Base-by-base conservation (phyloP, 176 grass and related monocot genomes). In the Phoenix roebelenii region DNA sequence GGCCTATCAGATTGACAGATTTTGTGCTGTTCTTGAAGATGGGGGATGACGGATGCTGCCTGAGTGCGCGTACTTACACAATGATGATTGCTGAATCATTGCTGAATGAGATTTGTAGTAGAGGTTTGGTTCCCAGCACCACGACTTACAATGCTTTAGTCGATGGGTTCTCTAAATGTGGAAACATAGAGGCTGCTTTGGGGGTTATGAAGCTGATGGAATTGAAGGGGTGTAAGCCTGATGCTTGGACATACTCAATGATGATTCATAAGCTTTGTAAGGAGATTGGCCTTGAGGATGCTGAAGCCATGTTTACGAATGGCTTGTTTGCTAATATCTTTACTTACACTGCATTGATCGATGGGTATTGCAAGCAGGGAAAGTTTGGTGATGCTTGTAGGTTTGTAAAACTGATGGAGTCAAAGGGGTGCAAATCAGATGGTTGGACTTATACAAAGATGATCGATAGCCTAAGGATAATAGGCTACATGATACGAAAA, bases 371-470 rank as follows among this genome's bases (percentile, higher is more conserved):
- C 55, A 22, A 55, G 52, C 54, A 26, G 20, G 26, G 28, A 25
- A 68, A 22, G 25, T 32, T 68, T 51, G 52, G 55, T 55, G 26
- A 35, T 54, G 65, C 65, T 16, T 39, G 20, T n/a, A 5, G 12
- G 26, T 26, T 56, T 20, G 4, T 68, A 26, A n/a, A 55, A 10
- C 19, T 39, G 25, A 68, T 68, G 65, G 65, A 55, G 32, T 15
- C 14, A 16, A 39, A 55, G 55, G 65, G 65, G 3, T 68, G 51
- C 52, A 55, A 55, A 3, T 50, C 52, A 7, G 52, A 68, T 68
- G 65, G 28, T 55, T 68, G 52, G 51, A 68, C 52, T 22, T 55
- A 55, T 39, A 56, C 51, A 32, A 55, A 55, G 65, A 16, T 68
- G 51, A 68, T 68, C 5, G 26, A 68, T 32, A 26, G 51, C 7